A percentile compares a stretch with the other conserved stretches of the same genome.
phyloP scores from a whole-genome alignment of 495 filamentous ascomycete species.

The Glonium stellatum region DNA sequence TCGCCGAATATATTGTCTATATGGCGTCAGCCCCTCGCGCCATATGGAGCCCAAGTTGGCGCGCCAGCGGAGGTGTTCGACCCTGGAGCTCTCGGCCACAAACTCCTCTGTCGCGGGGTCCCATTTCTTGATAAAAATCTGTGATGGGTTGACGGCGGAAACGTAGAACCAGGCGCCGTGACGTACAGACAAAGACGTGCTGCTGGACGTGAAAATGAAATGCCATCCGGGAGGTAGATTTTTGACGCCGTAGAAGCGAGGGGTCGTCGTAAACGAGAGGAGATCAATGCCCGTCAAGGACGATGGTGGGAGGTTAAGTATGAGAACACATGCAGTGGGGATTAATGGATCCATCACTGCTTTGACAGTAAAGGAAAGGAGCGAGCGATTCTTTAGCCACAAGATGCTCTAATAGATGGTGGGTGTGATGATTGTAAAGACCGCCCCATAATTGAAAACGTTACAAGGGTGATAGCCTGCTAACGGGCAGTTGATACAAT shows the following conservation, averaged over 20 bases:
- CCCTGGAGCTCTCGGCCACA: constrained; percentile 27
- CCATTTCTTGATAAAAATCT: constrained; percentile 54
- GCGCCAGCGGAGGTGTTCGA: constrained; percentile 33
- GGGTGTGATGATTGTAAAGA: no score
- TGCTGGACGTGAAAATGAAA: constrained; percentile 48
- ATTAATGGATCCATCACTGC: constrained; percentile 11
- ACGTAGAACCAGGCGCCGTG: constrained; percentile 56
- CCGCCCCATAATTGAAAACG: no score
- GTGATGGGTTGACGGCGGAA: constrained; percentile 30
- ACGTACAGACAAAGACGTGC: constrained; percentile 45
- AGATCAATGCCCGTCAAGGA: constrained; percentile 38
- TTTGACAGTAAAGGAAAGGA: neutral
- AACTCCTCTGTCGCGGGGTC: constrained; percentile 38
- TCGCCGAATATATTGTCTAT: constrained; percentile 31
- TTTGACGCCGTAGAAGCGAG: constrained; percentile 53
- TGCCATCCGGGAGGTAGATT: constrained; percentile 54
- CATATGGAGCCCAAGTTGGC: constrained; percentile 42
- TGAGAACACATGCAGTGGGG: constrained; percentile 28
- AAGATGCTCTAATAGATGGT: no score
- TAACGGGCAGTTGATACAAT: no score
- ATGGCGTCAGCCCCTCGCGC: constrained; percentile 40
- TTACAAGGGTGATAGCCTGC: no score
- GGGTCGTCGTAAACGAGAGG: constrained; percentile 40
- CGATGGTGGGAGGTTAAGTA: constrained; percentile 33
- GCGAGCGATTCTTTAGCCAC: no score